Evolutionary conservation across 1,139 yeast species (phyloP).

Genomic region (Pichia sp.): DNA sequence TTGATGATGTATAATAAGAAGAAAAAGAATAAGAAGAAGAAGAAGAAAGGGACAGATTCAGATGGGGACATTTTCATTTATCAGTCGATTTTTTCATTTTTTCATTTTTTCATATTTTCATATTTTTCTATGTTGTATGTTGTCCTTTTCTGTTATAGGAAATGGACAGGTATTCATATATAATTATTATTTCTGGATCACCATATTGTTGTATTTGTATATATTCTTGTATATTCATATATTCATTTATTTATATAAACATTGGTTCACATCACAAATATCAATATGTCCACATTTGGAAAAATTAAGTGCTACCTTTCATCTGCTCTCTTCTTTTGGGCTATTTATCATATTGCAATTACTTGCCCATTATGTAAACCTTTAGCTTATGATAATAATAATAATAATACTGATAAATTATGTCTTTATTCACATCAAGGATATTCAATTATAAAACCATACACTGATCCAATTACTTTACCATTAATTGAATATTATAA

Average conservation of each 20-base stretch:
- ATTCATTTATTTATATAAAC: too few relatives aligned
- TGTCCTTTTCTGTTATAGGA: too few relatives aligned
- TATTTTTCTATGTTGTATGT: neutral
- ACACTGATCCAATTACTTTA: constrained; percentile 13
- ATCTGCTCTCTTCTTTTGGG: constrained; percentile 8
- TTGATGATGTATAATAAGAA: too few relatives aligned
- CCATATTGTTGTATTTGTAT: too few relatives aligned
- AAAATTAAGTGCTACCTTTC: constrained; percentile 16
- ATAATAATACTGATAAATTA: constrained; percentile 7
- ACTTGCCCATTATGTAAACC: constrained; percentile 14
- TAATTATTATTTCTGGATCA: neutral
- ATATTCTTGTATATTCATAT: too few relatives aligned
- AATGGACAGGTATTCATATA: neutral
- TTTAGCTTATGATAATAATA: neutral
- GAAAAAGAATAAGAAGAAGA: too few relatives aligned
- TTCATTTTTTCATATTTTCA: neutral
- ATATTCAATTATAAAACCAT: constrained; percentile 18
- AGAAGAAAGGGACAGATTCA: too few relatives aligned
- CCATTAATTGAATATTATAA: constrained; percentile 16
- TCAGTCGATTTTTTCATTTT: neutral
- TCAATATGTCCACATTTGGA: constrained; percentile 8
- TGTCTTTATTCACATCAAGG: constrained; percentile 23
- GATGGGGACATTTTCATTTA: too few relatives aligned
- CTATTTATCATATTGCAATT: constrained; percentile 9
- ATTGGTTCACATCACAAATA: too few relatives aligned